Percentiles rank a stretch among this genome's conserved stretches.
phyloP scores from a whole-genome alignment of 2,329 filamentous ascomycete species.

The Colletotrichum nymphaeae region DNA sequence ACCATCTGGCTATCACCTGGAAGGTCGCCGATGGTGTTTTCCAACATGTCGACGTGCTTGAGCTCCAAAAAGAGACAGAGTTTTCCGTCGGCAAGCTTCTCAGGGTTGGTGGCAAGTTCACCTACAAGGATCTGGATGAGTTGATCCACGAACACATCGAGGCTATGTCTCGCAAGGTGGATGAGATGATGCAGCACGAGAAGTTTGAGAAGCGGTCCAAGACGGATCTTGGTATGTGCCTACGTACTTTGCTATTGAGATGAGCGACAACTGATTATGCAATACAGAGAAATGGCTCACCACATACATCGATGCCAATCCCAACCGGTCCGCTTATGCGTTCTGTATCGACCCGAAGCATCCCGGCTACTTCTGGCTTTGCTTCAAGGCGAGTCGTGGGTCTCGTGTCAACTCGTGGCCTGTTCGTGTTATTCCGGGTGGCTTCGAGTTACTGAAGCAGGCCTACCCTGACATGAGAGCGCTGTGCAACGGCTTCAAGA shows the following conservation, averaged over 20 bases:
- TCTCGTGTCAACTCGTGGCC: constrained; percentile 82
- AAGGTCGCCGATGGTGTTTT: constrained; percentile 97
- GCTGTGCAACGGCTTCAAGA: constrained; percentile 96
- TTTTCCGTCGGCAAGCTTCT: constrained; percentile 91
- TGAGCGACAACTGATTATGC: not conserved
- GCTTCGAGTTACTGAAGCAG: constrained; percentile 89
- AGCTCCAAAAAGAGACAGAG: constrained; percentile 96
- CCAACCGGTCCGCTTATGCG: constrained; percentile 90
- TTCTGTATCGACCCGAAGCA: constrained; percentile 95
- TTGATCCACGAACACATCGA: constrained; percentile 97
- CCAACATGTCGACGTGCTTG: constrained; percentile 96
- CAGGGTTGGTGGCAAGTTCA: constrained; percentile 88
- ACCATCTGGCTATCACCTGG: constrained; percentile 97
- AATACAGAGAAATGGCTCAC: constrained; percentile 89
- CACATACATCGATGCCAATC: constrained; percentile 96
- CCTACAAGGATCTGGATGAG: constrained; percentile 95
- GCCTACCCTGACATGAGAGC: constrained; percentile 95
- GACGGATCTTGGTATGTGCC: constrained; percentile 79
- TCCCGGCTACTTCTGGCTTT: constrained; percentile 94
- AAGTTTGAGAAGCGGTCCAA: constrained; percentile 83
- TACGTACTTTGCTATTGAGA: not conserved
- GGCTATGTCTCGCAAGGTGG: constrained; percentile 97
- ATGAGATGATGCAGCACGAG: constrained; percentile 94
- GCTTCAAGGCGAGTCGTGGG: constrained; percentile 89
- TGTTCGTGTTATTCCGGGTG: constrained; percentile 92